Base-by-base conservation (phyloP, 2,329 filamentous ascomycete species). In the Aspergillus fructus region DNA sequence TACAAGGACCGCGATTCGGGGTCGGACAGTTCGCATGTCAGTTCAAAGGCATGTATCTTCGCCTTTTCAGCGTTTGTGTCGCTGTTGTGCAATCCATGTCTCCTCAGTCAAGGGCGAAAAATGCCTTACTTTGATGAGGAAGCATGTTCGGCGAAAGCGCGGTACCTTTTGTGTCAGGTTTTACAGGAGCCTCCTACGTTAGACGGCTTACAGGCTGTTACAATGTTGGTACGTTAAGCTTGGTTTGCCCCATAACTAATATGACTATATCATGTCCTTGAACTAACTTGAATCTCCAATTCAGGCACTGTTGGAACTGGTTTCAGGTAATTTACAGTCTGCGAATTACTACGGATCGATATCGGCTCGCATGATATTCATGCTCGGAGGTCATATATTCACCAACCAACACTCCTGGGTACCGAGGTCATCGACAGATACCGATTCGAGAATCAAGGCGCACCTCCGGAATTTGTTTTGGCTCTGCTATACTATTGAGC, bases 401-500 rank as follows among this genome's bases (percentile, higher is more conserved):
- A 56, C 60, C 21, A 61, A 55, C 27, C 54, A 45, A 64, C 67
- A 40, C 65, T 68, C 8, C 30, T 58, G 47, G 21, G 33, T 59
- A 72, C 78, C 30, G 4, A 27, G 42, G 9, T 60, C 55, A 4
- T 54, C 43, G 15, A 55, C 58, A 19, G 59, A 61, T 12, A 62
- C 49, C n/a, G 53, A 61, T 13, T 45, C 57, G 23, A 63, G 64
- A 51, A 63, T 56, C 7, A 65, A 68, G 13, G 50, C 63, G 4
- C 72, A 76, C 33, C 54, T 72, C 4, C 72, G 74, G 5, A 71
- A 72, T 49, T 41, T 85, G 0, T 85, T 85, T 62, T 85, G 83
- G 82, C 62, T 85, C 5, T 79, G 78, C 59, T 85, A 83, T 56
- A 74, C 73, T 2, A 68, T 83, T 9, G 83, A 86, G 61, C 85